These are phyloP conservation scores for Rhizomucor miehei DNA, from an alignment of 371 early-diverging fungal species.

Conservation along the genomic window DNA sequence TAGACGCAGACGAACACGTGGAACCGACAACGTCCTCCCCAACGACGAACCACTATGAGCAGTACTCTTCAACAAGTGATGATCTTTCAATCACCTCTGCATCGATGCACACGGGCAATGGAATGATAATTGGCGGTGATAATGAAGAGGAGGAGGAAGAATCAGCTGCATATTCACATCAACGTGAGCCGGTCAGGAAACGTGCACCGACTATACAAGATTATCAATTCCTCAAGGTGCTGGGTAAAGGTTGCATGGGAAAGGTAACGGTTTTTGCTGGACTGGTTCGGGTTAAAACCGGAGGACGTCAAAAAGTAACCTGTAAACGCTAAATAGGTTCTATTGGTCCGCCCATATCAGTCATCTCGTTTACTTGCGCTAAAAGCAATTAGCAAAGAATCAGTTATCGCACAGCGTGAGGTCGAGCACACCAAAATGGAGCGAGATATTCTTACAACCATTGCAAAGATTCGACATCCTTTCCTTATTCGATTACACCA, in stretches of 20 bases:
- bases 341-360: constrained; percentile 74
- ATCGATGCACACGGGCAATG: too few species aligned
- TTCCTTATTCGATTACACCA: constrained; percentile 94
- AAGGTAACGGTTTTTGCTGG: constrained; percentile 29
- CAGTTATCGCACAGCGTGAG: constrained; percentile 84
- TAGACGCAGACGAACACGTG: too few species aligned
- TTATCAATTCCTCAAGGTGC: constrained; percentile 51
- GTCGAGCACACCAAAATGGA: constrained; percentile 66
- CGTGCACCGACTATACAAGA: constrained; percentile 23
- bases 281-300: constrained; percentile 1
- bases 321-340: constrained; percentile 48
- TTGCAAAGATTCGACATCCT: constrained; percentile 69
- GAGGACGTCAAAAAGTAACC: not conserved
- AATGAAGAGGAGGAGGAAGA: too few species aligned
- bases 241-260: constrained; percentile 62
- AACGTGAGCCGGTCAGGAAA: not conserved
- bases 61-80: too few species aligned
- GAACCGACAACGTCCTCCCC: too few species aligned
- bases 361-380: constrained; percentile 77
- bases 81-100: too few species aligned
- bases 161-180: not conserved
- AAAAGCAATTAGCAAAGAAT: constrained; percentile 95
- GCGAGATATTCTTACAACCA: constrained; percentile 48
- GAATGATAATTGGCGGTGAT: too few species aligned
- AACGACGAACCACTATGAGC: too few species aligned